Evolutionary conservation across 257 asterid genomes (phyloP).

Genomic region (Cruciata laevipes): DNA sequence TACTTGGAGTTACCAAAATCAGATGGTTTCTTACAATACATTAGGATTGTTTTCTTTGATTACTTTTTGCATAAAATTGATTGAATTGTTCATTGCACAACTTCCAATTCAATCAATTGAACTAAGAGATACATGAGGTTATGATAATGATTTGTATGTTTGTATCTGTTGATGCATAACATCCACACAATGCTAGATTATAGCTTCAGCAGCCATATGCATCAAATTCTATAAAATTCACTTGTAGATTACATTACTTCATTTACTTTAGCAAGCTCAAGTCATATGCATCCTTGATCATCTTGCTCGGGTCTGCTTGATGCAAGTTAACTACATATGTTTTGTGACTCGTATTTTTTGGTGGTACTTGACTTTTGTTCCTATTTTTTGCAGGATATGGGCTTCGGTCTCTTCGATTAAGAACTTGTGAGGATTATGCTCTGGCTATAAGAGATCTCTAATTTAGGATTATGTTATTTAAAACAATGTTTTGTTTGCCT

Average conservation of each 20-base stretch:
- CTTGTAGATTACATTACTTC: not conserved
- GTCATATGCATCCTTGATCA: too few species aligned
- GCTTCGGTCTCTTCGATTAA: conserved; percentile 23
- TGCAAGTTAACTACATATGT: too few species aligned
- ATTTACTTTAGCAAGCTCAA: too few species aligned
- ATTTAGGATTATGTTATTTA: not conserved
- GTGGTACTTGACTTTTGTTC: not conserved
- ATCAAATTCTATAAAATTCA: not conserved
- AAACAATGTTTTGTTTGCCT: not conserved
- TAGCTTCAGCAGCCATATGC: not conserved
- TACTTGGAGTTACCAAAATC: too few species aligned
- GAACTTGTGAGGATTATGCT: not conserved
- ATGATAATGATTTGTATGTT: too few species aligned
- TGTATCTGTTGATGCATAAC: not conserved
- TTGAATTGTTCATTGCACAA: too few species aligned
- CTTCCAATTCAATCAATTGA: too few species aligned
- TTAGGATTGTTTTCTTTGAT: too few species aligned
- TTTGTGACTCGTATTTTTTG: not conserved
- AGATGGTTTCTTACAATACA: too few species aligned
- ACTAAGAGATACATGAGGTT: not conserved
- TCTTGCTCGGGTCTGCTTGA: too few species aligned
- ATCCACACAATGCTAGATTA: too few species aligned
- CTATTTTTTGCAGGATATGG: conserved; percentile 21
- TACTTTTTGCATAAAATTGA: not conserved
- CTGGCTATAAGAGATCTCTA: not conserved